Conservation (phyloP, 805 yeast species). For the Lachancea mirantina region DNA sequence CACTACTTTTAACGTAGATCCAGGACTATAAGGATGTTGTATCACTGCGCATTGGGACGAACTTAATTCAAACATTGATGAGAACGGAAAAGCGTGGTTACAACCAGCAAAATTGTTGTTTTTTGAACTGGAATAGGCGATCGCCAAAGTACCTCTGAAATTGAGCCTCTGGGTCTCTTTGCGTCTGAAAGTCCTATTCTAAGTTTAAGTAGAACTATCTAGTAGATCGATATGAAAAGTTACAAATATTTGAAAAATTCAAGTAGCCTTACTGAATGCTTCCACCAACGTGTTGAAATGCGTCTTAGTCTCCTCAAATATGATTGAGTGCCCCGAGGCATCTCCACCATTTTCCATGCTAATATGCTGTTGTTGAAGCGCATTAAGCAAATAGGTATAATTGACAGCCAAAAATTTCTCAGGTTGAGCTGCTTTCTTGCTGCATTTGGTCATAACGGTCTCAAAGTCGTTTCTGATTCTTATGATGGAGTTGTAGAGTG, state of each 20-base stretch:
- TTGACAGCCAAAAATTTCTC: conserved; percentile 67
- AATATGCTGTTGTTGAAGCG: conserved; percentile 20
- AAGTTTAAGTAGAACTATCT: too few relatives aligned
- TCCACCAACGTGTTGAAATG: conserved; percentile 27
- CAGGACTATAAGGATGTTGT: conserved; percentile 32
- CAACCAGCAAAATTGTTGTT: too few relatives aligned
- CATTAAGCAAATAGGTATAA: conserved; percentile 30
- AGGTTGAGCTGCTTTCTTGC: conserved; percentile 44
- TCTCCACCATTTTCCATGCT: conserved; percentile 6
- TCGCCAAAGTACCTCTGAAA: too few relatives aligned
- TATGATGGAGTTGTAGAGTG: conserved; percentile 59
- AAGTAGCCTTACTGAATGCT: conserved; percentile 23
- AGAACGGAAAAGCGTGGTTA: too few relatives aligned
- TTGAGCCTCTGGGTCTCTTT: too few relatives aligned
- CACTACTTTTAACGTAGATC: conserved; percentile 41
- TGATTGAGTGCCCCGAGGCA: conserved; percentile 16
- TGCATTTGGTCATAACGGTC: conserved; percentile 62
- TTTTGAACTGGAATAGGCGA: too few relatives aligned
- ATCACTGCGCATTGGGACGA: conserved; percentile 43
- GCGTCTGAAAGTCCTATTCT: too few relatives aligned
- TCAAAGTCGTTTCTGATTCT: conserved; percentile 78
- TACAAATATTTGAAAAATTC: neutral
- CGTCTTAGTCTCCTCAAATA: conserved; percentile 23
- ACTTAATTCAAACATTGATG: conserved; percentile 29
- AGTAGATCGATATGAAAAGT: too few relatives aligned